These are phyloP conservation scores for Fonsecaea nubica DNA, from an alignment of 2,329 filamentous ascomycete genomes.

Conservation along the genomic window DNA sequence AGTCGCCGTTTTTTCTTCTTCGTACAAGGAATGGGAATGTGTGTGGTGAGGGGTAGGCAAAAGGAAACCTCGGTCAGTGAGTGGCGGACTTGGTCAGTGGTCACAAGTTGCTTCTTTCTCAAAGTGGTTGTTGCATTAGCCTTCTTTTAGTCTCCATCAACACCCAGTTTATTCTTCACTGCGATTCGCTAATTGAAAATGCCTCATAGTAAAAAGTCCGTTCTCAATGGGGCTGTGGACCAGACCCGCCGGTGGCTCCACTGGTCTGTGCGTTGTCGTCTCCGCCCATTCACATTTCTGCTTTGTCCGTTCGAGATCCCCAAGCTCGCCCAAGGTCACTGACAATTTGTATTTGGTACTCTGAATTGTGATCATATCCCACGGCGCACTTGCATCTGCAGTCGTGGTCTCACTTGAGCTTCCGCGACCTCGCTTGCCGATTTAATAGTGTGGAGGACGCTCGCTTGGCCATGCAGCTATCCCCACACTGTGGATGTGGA, in stretches of 20 bases:
- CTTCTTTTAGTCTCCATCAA: slow-evolving; percentile 10
- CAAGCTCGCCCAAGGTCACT: slow-evolving; percentile 20
- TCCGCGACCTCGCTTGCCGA: not conserved
- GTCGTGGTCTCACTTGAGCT: not conserved
- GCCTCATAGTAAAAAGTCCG: slow-evolving; percentile 34
- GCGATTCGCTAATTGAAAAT: slow-evolving; percentile 37
- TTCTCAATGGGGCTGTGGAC: slow-evolving; percentile 11
- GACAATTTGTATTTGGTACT: slow-evolving; percentile 23
- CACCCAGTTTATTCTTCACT: not conserved
- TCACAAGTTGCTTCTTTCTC: not conserved
- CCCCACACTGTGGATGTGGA: slow-evolving; percentile 8
- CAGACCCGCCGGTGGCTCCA: slow-evolving; percentile 14
- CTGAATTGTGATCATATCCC: slow-evolving; percentile 16
- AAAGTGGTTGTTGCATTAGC: slow-evolving; percentile 33
- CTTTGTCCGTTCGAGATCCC: slow-evolving; percentile 9
- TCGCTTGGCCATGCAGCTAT: slow-evolving; percentile 4
- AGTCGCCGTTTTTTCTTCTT: not conserved
- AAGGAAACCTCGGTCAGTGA: slow-evolving; percentile 15
- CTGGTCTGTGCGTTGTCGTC: slow-evolving; percentile 4
- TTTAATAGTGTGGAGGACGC: slow-evolving; percentile 15
- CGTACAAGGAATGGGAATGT: slow-evolving; percentile 2
- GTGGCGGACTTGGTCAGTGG: slow-evolving; percentile 10
- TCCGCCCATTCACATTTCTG: slow-evolving; percentile 6
- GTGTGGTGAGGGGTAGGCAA: slow-evolving; percentile 9
- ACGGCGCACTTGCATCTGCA: slow-evolving; percentile 1